Evolutionary conservation across 2,329 filamentous ascomycete genomes (phyloP).

Genomic region (Ophiostoma himal-ulmi): DNA sequence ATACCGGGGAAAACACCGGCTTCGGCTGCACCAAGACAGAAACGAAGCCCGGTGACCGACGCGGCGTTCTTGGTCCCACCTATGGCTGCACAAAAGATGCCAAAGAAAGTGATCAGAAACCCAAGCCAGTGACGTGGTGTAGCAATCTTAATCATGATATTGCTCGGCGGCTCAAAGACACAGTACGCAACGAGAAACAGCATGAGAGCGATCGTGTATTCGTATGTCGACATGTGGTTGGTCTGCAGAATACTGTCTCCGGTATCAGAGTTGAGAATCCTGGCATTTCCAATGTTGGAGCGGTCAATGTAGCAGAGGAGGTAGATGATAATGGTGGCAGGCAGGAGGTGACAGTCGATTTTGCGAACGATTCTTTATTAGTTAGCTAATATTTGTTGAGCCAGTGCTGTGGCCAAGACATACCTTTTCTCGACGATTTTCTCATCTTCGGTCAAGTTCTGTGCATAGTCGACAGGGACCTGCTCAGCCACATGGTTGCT

Average conservation of each 20-base stretch:
- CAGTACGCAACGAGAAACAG: constrained; percentile 57
- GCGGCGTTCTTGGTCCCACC: background rate
- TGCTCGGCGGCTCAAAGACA: constrained; percentile 60
- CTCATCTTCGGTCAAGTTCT: background rate
- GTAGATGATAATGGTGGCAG: background rate
- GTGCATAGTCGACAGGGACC: background rate
- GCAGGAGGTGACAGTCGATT: background rate
- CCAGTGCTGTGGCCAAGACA: too few species aligned
- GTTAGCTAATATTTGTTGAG: background rate
- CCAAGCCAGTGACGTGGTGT: constrained; percentile 59
- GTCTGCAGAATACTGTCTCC: constrained; percentile 57
- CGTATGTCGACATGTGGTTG: constrained; percentile 54
- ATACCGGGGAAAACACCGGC: background rate
- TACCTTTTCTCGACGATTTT: background rate
- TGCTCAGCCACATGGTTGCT: background rate
- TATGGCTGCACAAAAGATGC: constrained; percentile 35
- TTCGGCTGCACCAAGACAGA: background rate
- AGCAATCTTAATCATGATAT: constrained; percentile 60
- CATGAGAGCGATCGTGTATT: constrained; percentile 55
- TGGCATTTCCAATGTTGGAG: constrained; percentile 40
- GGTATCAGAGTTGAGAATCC: constrained; percentile 56
- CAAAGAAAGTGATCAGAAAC: constrained; percentile 62
- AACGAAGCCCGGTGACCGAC: background rate
- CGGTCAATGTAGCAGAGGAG: background rate
- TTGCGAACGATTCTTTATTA: background rate